These are phyloP conservation scores for Saururus chinensis DNA, from an alignment of 164 flowering plant species.

Conservation along the genomic window DNA sequence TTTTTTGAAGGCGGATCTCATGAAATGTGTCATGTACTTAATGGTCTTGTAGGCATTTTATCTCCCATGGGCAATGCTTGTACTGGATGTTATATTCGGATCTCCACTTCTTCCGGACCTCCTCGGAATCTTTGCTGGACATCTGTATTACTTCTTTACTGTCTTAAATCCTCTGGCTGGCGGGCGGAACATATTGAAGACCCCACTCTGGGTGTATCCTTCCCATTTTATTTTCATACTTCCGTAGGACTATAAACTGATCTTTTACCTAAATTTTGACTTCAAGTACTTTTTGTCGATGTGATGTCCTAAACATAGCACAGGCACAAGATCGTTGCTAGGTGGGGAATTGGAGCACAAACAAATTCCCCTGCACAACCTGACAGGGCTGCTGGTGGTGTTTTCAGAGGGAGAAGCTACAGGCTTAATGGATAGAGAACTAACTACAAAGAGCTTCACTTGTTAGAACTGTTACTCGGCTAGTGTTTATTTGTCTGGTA, in stretches of 20 bases:
- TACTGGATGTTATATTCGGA: slow-evolving; percentile 88
- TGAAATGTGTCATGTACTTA: background rate
- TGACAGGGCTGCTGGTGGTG: slow-evolving; percentile 30
- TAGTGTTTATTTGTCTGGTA: background rate
- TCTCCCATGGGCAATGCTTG: slow-evolving; percentile 98
- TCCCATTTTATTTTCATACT: slow-evolving; percentile 5
- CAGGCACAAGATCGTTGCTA: slow-evolving; percentile 51
- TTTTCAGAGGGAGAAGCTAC: slow-evolving; percentile 66
- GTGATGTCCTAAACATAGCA: slow-evolving; percentile 11
- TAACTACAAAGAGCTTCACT: background rate
- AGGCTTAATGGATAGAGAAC: slow-evolving; percentile 27
- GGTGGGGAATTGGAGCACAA: slow-evolving; percentile 44
- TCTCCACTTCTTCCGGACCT: slow-evolving; percentile 64
- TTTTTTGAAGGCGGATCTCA: background rate
- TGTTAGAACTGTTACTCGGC: too few species aligned
- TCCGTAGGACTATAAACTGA: background rate
- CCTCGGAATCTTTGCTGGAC: slow-evolving; percentile 89
- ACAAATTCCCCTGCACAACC: slow-evolving; percentile 17
- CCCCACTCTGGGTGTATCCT: slow-evolving; percentile 98
- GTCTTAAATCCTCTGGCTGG: slow-evolving; percentile 89
- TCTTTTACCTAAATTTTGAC: background rate
- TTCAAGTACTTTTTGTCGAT: background rate
- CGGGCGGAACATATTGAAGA: slow-evolving; percentile 64
- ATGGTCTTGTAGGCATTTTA: slow-evolving; percentile 71
- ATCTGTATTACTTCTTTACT: slow-evolving; percentile 82